These are phyloP conservation scores for Phytophthora foliorum DNA, from an alignment of 352 stramenopile genomes.

Conservation along the genomic window DNA sequence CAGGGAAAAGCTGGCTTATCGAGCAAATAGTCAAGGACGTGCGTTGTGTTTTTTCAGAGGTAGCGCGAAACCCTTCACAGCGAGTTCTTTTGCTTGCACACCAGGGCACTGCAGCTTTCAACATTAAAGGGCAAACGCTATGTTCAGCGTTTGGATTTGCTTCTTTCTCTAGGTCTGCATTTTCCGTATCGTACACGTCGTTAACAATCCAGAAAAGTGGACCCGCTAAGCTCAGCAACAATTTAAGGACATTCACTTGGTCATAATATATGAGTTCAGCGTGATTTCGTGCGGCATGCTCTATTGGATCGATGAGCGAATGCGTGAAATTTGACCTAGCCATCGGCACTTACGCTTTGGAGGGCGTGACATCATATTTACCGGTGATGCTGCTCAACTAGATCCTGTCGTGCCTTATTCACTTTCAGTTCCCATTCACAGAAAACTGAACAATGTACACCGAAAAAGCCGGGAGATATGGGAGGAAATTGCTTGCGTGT, in stretches of 20 bases:
- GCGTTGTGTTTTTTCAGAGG: constrained; percentile 2
- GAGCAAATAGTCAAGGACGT: constrained; percentile 14
- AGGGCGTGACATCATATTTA: constrained; percentile 9
- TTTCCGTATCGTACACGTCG: constrained; percentile 4
- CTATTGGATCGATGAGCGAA: constrained; percentile 16
- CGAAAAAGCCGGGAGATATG: constrained; percentile 5
- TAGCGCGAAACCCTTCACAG: neutral
- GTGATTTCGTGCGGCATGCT: constrained; percentile 15
- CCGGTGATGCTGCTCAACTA: neutral
- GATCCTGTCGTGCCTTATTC: constrained; percentile 5
- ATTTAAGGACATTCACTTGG: neutral
- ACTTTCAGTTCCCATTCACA: neutral
- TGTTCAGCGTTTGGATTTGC: constrained; percentile 1
- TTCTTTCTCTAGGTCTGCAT: constrained; percentile 11
- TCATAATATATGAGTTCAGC: constrained; percentile 18
- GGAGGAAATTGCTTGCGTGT: neutral
- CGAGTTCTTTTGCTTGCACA: constrained; percentile 3
- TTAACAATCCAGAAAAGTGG: neutral
- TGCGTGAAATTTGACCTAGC: constrained; percentile 13
- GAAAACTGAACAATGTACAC: neutral
- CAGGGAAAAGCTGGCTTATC: too few species aligned
- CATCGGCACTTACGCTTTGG: neutral
- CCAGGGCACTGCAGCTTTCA: constrained; percentile 14
- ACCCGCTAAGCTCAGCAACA: constrained; percentile 2
- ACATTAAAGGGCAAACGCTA: constrained; percentile 6